Evolutionary conservation across 345 rosid genomes (phyloP).

Genomic region (Populus alba): DNA sequence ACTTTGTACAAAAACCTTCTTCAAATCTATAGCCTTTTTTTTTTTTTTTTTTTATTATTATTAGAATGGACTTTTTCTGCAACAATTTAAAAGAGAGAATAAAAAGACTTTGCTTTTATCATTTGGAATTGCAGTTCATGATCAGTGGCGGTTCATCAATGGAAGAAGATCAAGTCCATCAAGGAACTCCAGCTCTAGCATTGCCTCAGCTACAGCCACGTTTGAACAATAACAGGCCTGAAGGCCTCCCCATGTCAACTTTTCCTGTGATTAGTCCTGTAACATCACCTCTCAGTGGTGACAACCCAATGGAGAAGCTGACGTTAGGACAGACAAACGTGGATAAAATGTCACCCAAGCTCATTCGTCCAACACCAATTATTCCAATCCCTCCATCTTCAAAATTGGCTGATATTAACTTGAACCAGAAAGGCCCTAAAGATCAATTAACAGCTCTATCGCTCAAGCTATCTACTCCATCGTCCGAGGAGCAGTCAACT

Average conservation of each 20-base stretch:
- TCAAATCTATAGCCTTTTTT: background rate
- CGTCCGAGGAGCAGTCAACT: slow-evolving; percentile 46
- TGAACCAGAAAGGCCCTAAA: slow-evolving; percentile 32
- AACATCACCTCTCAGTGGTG: slow-evolving; percentile 20
- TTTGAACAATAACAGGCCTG: slow-evolving; percentile 9
- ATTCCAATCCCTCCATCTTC: slow-evolving; percentile 61
- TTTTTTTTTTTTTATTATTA: background rate
- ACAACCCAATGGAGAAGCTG: slow-evolving; percentile 29
- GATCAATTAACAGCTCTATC: slow-evolving; percentile 45
- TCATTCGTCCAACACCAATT: slow-evolving; percentile 48
- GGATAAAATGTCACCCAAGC: slow-evolving; percentile 23
- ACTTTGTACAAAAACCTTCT: no score
- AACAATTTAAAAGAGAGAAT: background rate
- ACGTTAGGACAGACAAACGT: slow-evolving; percentile 24
- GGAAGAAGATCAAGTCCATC: slow-evolving; percentile 40
- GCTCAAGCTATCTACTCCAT: slow-evolving; percentile 45
- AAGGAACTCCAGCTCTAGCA: slow-evolving; percentile 16
- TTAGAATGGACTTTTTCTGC: background rate
- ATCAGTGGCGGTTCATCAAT: slow-evolving; percentile 18
- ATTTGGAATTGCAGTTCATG: slow-evolving; percentile 30
- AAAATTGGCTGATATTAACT: slow-evolving; percentile 63
- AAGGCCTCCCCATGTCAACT: slow-evolving; percentile 28
- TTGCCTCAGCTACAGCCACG: slow-evolving; percentile 10
- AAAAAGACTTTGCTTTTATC: background rate
- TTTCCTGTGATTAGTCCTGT: slow-evolving; percentile 30